phyloP scores from a whole-genome alignment of 2,329 filamentous ascomycete species.

The Pestalotiopsis sp. region DNA sequence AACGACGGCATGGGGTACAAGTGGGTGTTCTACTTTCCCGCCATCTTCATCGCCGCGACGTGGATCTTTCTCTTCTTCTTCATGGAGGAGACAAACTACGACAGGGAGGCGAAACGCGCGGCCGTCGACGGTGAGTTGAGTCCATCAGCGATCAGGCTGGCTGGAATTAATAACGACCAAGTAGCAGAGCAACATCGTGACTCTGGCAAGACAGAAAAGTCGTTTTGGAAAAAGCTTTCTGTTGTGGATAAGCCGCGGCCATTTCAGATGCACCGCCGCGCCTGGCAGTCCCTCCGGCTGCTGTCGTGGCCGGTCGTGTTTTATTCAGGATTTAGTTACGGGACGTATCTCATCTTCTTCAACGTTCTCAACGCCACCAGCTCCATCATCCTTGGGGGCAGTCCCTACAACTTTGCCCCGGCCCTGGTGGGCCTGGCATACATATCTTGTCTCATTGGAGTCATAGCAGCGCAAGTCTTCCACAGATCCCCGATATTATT shows the following conservation, averaged over 20 bases:
- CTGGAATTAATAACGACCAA: neutral
- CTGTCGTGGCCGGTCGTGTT: slow-evolving; percentile 44
- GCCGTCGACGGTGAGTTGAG: slow-evolving; percentile 18
- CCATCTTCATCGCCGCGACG: slow-evolving; percentile 37
- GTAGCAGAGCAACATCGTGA: neutral
- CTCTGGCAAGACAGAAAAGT: slow-evolving; percentile 30
- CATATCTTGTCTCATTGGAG: slow-evolving; percentile 36
- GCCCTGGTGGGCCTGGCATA: slow-evolving; percentile 42
- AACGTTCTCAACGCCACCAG: slow-evolving; percentile 45
- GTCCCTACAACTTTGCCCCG: slow-evolving; percentile 39
- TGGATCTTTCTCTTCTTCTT: slow-evolving; percentile 52
- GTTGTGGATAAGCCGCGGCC: slow-evolving; percentile 42
- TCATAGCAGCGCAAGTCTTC: slow-evolving; percentile 26
- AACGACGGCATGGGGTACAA: slow-evolving; percentile 40
- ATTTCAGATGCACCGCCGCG: slow-evolving; percentile 38
- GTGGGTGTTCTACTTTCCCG: slow-evolving; percentile 46
- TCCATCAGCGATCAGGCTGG: slow-evolving; percentile 12
- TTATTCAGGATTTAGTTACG: slow-evolving; percentile 43
- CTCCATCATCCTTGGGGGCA: slow-evolving; percentile 38
- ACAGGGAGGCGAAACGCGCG: slow-evolving; percentile 32
- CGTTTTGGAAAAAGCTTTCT: slow-evolving; percentile 42
- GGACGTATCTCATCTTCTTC: slow-evolving; percentile 43
- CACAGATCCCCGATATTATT: too few species aligned
- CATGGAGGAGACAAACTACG: slow-evolving; percentile 62
- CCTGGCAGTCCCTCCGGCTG: slow-evolving; percentile 37